Evolutionary conservation across 441 rosid species (phyloP), one percentile per base, ranked within the genome.

Genomic region (Hura crepitans): DNA sequence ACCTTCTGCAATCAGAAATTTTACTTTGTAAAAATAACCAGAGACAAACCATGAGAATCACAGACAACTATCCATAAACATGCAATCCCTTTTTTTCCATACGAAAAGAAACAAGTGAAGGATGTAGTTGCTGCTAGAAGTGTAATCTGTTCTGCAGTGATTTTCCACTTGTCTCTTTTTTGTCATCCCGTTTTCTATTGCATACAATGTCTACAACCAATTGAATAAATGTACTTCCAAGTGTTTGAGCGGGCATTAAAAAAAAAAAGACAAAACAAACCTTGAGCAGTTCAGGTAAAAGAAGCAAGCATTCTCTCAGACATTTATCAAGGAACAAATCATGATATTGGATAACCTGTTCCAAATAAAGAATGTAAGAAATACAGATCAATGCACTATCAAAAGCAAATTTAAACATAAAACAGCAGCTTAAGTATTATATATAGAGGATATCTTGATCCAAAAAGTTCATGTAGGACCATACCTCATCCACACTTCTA

Each of bases 281-380:
- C 98, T 90, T 85, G 66, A 95, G 86, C 66, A 95, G 80, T 64
- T 88, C 89, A 30, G 99, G 99, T 76, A 86, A 87, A 84, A 89
- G 97, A 80, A 95, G 98, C 83, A 95, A 81, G 77, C 98, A 95
- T 80, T 92, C 99, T 87, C 90, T 85, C 68, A 95, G 78, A 80
- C 98, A 95, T 80, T 89, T 94, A 49, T 89, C 90, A 70, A 95
- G 98, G 82, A 92, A 95, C 80, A 85, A 83, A 76, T 92, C 96
- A 72, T 95, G 99, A 75, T 86, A 86, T 57, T 85, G 96, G 72
- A 90, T 90, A 76, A 95, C 89, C 98, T 95, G 95, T 80, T 78
- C 56, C 77, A 81, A 56, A 62, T 68, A 35, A 51, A 68, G 50
- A 27, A 13, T 17, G 59, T 15, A 22, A 66, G 50, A 60, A 15